phyloP scores from a whole-genome alignment of 805 yeast species.

The Saccharomyces mikatae region DNA sequence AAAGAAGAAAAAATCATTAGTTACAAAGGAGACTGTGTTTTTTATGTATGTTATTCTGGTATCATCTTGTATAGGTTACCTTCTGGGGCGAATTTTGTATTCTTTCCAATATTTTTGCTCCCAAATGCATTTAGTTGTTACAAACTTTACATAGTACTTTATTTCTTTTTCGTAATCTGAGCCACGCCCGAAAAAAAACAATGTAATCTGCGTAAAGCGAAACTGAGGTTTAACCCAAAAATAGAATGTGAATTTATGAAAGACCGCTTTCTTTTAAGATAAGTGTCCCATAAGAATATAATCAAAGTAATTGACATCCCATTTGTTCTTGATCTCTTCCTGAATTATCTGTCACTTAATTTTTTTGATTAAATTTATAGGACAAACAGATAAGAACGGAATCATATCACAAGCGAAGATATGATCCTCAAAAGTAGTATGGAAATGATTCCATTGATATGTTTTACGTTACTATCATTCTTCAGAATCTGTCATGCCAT shows the following conservation, averaged over 20 bases:
- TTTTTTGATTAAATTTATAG: not conserved
- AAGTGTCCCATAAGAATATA: not conserved
- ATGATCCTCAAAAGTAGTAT: not conserved
- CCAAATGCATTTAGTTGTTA: too few relatives aligned
- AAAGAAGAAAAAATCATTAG: not conserved
- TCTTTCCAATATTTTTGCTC: not conserved
- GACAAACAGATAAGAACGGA: not conserved
- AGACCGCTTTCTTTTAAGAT: not conserved
- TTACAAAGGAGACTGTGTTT: not conserved
- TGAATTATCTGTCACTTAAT: not conserved
- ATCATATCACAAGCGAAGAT: not conserved
- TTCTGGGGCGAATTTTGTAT: not conserved
- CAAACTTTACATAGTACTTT: not conserved
- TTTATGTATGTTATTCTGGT: not conserved
- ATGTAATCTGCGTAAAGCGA: not conserved
- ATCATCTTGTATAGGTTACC: not conserved
- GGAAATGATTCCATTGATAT: not conserved
- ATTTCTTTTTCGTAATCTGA: not conserved
- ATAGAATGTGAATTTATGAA: not conserved
- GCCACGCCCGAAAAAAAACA: not conserved
- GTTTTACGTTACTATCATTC: not conserved
- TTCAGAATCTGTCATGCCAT: conserved; percentile 19
- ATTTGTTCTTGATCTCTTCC: not conserved
- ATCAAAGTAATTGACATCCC: not conserved
- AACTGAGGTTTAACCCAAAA: not conserved